These are phyloP conservation scores for Sungouiozyma intestinalis DNA, from an alignment of 805 yeast genomes.

Conservation along the genomic window DNA sequence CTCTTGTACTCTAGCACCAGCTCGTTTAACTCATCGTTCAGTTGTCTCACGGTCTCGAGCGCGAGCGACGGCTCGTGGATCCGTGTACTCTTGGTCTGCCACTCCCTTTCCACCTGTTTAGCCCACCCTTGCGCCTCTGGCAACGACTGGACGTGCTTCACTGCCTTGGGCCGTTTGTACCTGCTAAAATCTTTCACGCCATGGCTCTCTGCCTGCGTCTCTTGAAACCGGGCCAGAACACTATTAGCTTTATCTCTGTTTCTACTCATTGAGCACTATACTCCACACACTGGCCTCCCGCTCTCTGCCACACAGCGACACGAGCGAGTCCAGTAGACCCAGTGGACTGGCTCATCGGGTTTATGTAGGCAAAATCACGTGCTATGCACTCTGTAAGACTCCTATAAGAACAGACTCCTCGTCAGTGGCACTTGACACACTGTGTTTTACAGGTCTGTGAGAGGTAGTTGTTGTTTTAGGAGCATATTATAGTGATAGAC, in stretches of 20 bases:
- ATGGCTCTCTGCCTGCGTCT: conserved; percentile 45
- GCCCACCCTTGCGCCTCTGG: conserved; percentile 69
- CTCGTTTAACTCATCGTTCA: conserved; percentile 65
- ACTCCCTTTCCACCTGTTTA: conserved; percentile 48
- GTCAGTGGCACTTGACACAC: neutral
- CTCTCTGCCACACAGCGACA: no score
- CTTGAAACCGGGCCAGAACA: conserved; percentile 53
- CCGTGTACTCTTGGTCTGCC: conserved; percentile 46
- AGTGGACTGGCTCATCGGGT: no score
- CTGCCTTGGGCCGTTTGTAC: conserved; percentile 50
- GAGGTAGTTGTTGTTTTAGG: neutral
- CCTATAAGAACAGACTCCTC: no score
- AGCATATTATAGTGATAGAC: neutral
- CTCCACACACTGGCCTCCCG: no score
- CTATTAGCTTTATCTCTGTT: conserved; percentile 71
- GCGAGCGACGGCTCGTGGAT: conserved; percentile 52
- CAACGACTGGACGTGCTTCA: conserved; percentile 41
- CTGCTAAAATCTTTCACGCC: conserved; percentile 47
- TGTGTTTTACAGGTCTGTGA: no score
- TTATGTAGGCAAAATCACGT: no score
- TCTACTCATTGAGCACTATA: conserved; percentile 71
- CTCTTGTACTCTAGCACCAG: conserved; percentile 55
- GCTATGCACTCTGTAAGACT: no score
- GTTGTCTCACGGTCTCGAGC: conserved; percentile 56
- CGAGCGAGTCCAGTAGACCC: no score